Evolutionary conservation across 805 yeast genomes (phyloP).

Genomic region (Candida anglica): DNA sequence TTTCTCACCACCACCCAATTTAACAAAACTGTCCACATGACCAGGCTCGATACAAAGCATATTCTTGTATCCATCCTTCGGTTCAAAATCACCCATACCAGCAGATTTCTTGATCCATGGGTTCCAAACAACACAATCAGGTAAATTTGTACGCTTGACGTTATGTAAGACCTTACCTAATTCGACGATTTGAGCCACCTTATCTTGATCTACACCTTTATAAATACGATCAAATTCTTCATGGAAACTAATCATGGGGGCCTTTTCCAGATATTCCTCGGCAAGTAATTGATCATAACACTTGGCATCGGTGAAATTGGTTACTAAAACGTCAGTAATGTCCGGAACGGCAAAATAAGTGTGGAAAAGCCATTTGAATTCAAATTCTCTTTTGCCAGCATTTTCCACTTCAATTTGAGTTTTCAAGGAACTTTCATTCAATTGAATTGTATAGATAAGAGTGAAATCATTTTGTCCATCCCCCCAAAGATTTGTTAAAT

Average conservation of each 20-base stretch:
- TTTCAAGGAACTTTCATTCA: constrained; percentile 54
- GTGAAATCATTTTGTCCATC: constrained; percentile 63
- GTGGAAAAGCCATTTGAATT: constrained; percentile 94
- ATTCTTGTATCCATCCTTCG: constrained; percentile 73
- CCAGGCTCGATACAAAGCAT: constrained; percentile 98
- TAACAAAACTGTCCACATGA: constrained; percentile 64
- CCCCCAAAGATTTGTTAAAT: constrained; percentile 55
- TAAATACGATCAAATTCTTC: constrained; percentile 88
- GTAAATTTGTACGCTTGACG: constrained; percentile 59
- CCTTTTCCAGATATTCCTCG: constrained; percentile 60
- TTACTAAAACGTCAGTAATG: constrained; percentile 71
- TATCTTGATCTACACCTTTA: constrained; percentile 51
- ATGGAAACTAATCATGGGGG: constrained; percentile 69
- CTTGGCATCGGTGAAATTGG: constrained; percentile 68
- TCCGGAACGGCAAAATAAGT: constrained; percentile 77
- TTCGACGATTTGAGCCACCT: constrained; percentile 63
- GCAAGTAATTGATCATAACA: constrained; percentile 75
- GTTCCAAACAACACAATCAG: constrained; percentile 89
- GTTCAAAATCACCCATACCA: constrained; percentile 84
- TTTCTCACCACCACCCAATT: constrained; percentile 62
- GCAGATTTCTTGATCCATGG: constrained; percentile 88
- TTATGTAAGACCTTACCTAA: constrained; percentile 70
- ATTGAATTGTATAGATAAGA: constrained; percentile 61
- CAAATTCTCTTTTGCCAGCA: constrained; percentile 59
- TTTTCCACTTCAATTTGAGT: constrained; percentile 77